Evolutionary conservation across 2,329 filamentous ascomycete species (phyloP), one percentile per base, ranked within the genome.

Genomic region (Fusarium sp.): DNA sequence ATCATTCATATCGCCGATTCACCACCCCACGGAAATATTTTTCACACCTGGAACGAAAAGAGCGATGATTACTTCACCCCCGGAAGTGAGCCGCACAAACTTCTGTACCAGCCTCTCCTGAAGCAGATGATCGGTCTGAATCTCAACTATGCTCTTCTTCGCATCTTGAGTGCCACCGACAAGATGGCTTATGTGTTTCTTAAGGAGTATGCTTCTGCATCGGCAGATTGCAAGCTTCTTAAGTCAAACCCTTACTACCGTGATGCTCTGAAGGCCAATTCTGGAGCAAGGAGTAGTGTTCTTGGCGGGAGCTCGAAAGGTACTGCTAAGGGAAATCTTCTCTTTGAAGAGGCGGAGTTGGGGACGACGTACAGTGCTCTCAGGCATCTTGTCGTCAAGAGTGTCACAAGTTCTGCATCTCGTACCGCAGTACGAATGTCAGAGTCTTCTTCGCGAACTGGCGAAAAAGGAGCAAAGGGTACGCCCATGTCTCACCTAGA

Each of bases 1-100:
- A 56, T 69, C 7, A 67, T 69, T 6, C 67, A 69, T 16, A 69
- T 69, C 7, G 66, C 56, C 5, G 67, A 69, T 42, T 56, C 66
- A 0, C 67, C 66, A 1, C 52, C 67, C 0, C 67, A 69, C 15
- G 66, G 67, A 0, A 48, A 33, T 2, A 67, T 43, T 24, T 57
- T 67, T 1, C 63, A 67, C 13, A 42, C n/a, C 1, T 49, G 44
- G 29, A 9, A 23, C 0, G 20, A 26, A 6, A 48, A 39, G 38
- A 26, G 43, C 2, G 63, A 66, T 23, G 33, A 66, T 0, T 66
- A 66, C 21, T 46, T 31, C 16, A 33, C 13, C 1, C 38, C 44
- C 1, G 63, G 64, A 3, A 59, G 26, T 8, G 65, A 67, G 11
- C 63, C 63, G 1, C 63, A 68, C 8, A 31, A 21, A 7, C 57